Base-by-base conservation (phyloP, 306 rosid genomes). In the Mucuna pruriens region DNA sequence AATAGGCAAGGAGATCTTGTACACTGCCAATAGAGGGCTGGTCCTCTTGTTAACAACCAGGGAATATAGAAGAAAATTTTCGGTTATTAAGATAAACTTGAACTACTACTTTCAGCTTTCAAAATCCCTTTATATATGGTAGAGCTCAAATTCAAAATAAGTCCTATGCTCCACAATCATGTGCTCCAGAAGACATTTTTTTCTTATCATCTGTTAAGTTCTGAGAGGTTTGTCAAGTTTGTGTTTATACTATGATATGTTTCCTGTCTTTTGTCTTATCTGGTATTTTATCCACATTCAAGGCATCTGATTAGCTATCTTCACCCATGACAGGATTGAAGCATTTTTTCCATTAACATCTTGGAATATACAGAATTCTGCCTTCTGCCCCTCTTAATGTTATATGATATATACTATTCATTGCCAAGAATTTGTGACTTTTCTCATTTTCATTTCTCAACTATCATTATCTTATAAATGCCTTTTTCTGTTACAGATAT, bases 401-500 rank as follows among this genome's bases (percentile, higher is more conserved):
- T 78, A 23, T 65, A 36, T 57, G 4, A 69, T 61, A 31, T 61
- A 31, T 46, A 36, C 70, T 54, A 31, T 49, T 49, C 61, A 36
- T 19, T 52, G 69, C n/a, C 36, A 31, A 19, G 55, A 75, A 9
- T 79, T 64, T 54, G 48, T 51, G n/a, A 6, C 17, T n/a, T 63
- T 54, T 54, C 73, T 54, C 61, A 22, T 54, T 42, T 82, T 60
- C 39, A 54, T 51, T 81, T 71, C 39, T 84, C 77, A 46, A 7
- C 7, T 31, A 29, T 36, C 61, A 65, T 44, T 71, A 46, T 71
- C 83, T 80, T 71, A 49, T 49, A 46, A 23, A 49, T 52, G 57
- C 11, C 38, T 60, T 58, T 73, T 84, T 44, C 70, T 80, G 72
- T 88, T 86, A 71, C 99, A 96, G 99, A 88, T 93, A 82, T 73